Base-by-base conservation (phyloP, 2,329 filamentous ascomycete species). In the Fusarium keratoplasticum region DNA sequence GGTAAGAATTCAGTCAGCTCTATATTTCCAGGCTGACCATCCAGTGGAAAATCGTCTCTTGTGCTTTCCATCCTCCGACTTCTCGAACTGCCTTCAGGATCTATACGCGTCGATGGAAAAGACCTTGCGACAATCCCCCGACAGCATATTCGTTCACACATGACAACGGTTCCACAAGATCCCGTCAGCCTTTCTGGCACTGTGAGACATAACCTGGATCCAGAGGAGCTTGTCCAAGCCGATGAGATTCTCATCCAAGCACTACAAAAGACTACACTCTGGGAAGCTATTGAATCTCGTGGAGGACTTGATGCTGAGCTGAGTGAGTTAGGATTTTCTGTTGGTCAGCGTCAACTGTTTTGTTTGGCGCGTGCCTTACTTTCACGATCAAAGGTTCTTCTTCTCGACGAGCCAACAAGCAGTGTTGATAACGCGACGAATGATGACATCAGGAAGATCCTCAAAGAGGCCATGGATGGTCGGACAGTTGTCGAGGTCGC, bases 21-120 rank as follows among this genome's bases (percentile, higher is more conserved):
- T 14, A 2, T 13, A 0, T n/a, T 2, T 25, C 9, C 22, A 11
- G 8, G 13, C 68, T 74, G 5, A 74, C 8, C 1, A 6, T 4
- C 7, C 11, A 88, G 86, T 64, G 87, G 88, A 2, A 89, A 89
- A 77, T 86, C 84, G 0, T 87, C 86, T 0, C 80, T 89, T 2
- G 77, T 88, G 0, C 80, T 86, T 2, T 81, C 84, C 0, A 80
- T 90, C 2, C 82, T 89, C 20, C 84, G 86, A 6, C 83, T 89
- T 52, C 73, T 89, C 3, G 86, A 89, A 22, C 75, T 85, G 2
- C 81, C 80, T 1, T 54, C 66, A 5, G 78, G 79, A 36, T 80
- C 63, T 11, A 86, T 89, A 25, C 74, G 64, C 0, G 81, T 90
- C 9, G 86, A 88, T 54, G 82, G 79, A 1, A 66, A 85, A 6